Conservation (phyloP, 306 rosid genomes). For the Nissolia schottii region DNA sequence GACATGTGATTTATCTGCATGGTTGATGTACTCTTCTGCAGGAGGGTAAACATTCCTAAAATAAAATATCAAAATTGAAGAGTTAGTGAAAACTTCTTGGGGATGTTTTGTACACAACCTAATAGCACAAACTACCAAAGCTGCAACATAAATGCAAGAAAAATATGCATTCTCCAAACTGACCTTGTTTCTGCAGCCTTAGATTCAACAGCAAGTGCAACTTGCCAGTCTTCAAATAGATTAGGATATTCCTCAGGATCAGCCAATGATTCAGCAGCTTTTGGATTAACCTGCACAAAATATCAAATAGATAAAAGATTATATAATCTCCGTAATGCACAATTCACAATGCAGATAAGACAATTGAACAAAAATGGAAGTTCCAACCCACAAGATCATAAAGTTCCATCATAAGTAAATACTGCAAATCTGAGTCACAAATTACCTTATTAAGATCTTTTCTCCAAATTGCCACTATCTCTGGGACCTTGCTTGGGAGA, state of each 20-base stretch:
- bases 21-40: constrained; percentile 62
- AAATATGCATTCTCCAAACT: constrained; percentile 1
- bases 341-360: not conserved
- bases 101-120: constrained; percentile 10
- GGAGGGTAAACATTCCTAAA: constrained; percentile 70
- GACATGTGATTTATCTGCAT: constrained; percentile 55
- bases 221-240: constrained; percentile 94
- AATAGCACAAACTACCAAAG: not conserved
- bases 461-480: constrained; percentile 96
- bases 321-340: not conserved
- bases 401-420: constrained; percentile 7
- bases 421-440: not conserved
- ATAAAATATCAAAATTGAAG: constrained; percentile 10
- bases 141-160: not conserved
- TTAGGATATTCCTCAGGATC: constrained; percentile 97
- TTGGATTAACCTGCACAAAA: constrained; percentile 67
- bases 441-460: constrained; percentile 87
- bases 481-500: constrained; percentile 97
- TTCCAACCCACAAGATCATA: not conserved
- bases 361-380: not conserved
- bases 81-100: constrained; percentile 17
- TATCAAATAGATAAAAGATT: constrained; percentile 8
- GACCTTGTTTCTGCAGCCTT: constrained; percentile 70
- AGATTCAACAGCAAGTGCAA: constrained; percentile 88
- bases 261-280: constrained; percentile 98